Base-by-base conservation (phyloP, 129 eudicot species). In the Flaveria ramosissima region DNA sequence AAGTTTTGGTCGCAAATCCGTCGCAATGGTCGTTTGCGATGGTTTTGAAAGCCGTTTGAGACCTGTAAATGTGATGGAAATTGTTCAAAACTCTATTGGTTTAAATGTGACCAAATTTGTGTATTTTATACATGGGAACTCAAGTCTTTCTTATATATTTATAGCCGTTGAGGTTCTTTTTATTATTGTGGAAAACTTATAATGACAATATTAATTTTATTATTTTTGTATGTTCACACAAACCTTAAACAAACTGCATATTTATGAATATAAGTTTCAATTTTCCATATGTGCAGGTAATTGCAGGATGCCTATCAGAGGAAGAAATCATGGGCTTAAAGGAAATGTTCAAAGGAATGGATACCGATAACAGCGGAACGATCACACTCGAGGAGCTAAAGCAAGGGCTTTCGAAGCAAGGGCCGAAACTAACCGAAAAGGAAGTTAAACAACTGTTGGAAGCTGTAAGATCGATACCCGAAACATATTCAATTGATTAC, bases 321-420 rank as follows among this genome's bases (percentile, higher is more conserved):
- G 97, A 91, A 77, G 97, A 91, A 80, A 91, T 91, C 83, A 91
- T 88, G 87, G 97, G 97, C 67, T 74, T 91, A 77, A 91, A 91
- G 75, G 74, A 91, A 71, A 91, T 91, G 97, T 91, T 91, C 84
- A 91, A 83, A 83, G 83, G 88, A 66, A 91, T 91, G 90, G 97
- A 91, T 59, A 65, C 90, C 0, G 97, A 91, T 73, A 87, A 87
- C 68, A 91, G 85, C 64, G 97, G 97, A 13, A 91, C 97, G 1
- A 91, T 91, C 53, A 91, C 97, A 9, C 88, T 91, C 6, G 97
- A 91, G 78, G 97, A 91, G 83, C 86, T 91, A 50, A 91, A 89
- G 68, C 89, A 78, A 14, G 97, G 97, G 13, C 80, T 91, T 53
- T 80, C 93, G 20, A 74, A 86, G 68, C 95, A 89, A 84, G 97